Evolutionary conservation across 257 asterid species (phyloP), one percentile per base, ranked within the genome.

Genomic region (Nicotiana knightiana): DNA sequence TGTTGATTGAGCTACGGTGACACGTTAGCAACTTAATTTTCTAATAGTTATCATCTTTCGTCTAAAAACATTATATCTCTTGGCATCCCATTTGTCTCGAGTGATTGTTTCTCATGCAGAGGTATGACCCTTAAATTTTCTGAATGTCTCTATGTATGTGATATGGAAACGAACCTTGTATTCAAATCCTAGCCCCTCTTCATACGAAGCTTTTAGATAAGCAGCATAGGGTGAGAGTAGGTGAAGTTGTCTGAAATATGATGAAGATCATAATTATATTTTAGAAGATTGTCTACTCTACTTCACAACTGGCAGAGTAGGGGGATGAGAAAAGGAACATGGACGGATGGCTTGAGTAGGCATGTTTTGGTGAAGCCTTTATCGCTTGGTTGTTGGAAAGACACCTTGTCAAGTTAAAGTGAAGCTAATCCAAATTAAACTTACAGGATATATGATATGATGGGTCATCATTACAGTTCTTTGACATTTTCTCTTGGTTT

Each of bases 381-480:
- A 73, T 48, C 26, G 80, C 80, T 51, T 75, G 62, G 80, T 75
- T 46, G 21, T 26, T 6, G 63, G 39, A 24, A 68, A 48, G 79
- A 6, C 43, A 48, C 39, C 2, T 48, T 16, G 15, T 37, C 26
- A 4, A 61, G 33, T 51, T 63, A 10, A 70, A 10, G 75, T 21
- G 68, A 79, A 33, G 78, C 54, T 64, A 82, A 26, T 73, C 9
- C 79, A 73, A 73, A 73, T 26, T 73, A 48, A 73, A 24, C 43
- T 73, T 48, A 48, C 62, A 48, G 13, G 63, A 48, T 8, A 16
- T 3, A 33, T 67, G 18, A 32, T 75, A 51, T n/a, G 26, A 58
- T 53, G 64, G 33, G 26, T 66, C 77, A 1, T 76, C 61, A 35
- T 81, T 67, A 48, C 10, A 11, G 76, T 21, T 4, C n/a, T 26